phyloP scores from a whole-genome alignment of 106 monocot genomes.

The Ottelia alismoides region DNA sequence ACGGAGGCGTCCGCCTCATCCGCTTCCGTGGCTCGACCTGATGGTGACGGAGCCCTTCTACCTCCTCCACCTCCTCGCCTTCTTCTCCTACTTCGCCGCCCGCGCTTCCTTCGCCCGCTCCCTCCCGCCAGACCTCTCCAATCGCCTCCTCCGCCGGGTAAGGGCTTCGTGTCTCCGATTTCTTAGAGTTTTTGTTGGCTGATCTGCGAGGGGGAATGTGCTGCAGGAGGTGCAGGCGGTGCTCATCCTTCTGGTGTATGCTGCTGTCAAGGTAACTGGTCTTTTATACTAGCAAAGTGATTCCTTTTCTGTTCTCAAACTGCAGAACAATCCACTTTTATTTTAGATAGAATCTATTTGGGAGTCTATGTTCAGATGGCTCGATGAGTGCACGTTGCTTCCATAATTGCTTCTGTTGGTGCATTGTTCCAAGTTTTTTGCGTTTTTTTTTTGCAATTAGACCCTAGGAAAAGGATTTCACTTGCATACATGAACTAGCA shows the following conservation, averaged over 20 bases:
- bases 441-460: too few relatives aligned
- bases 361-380: too few relatives aligned
- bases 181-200: neutral
- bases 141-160: slow-evolving; percentile 53
- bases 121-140: slow-evolving; percentile 25
- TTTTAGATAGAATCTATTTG: too few relatives aligned
- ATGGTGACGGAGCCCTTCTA: slow-evolving; percentile 79
- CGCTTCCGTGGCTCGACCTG: slow-evolving; percentile 62
- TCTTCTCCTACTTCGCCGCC: slow-evolving; percentile 88
- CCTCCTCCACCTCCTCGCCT: slow-evolving; percentile 59
- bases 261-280: slow-evolving; percentile 42
- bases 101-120: slow-evolving; percentile 28
- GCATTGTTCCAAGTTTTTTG: too few relatives aligned
- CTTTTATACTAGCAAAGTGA: too few relatives aligned
- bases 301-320: too few relatives aligned
- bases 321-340: too few relatives aligned
- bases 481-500: too few relatives aligned
- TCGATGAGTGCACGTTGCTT: too few relatives aligned
- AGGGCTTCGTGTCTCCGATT: neutral
- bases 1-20: slow-evolving; percentile 19
- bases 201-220: neutral
- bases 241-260: slow-evolving; percentile 40
- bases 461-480: too few relatives aligned
- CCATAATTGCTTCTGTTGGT: too few relatives aligned
- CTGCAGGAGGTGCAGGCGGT: slow-evolving; percentile 77